phyloP scores from a whole-genome alignment of 352 stramenopile species.

The Phytophthora foliorum region DNA sequence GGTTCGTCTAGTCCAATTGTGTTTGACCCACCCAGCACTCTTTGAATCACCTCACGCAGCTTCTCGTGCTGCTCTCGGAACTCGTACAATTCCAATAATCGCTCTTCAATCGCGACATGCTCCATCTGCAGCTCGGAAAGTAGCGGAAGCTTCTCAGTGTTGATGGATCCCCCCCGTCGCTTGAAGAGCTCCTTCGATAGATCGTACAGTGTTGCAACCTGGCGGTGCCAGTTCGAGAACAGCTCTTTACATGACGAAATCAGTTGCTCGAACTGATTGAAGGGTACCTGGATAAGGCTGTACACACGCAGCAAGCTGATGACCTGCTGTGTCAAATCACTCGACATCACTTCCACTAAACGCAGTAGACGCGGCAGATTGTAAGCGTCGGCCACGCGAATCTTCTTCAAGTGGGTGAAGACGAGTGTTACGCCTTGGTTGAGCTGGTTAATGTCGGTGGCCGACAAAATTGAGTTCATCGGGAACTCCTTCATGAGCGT shows the following conservation, averaged over 20 bases:
- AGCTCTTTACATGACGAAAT: slow-evolving; percentile 85
- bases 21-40: slow-evolving; percentile 75
- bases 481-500: slow-evolving; percentile 94
- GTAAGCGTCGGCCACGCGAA: slow-evolving; percentile 91
- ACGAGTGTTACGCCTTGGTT: slow-evolving; percentile 83
- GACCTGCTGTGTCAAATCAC: slow-evolving; percentile 85
- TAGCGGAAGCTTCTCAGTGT: slow-evolving; percentile 81
- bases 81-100: slow-evolving; percentile 88
- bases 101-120: slow-evolving; percentile 87
- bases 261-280: slow-evolving; percentile 86
- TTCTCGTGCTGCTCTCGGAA: slow-evolving; percentile 95
- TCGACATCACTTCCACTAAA: slow-evolving; percentile 90
- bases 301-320: slow-evolving; percentile 85
- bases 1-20: slow-evolving; percentile 42
- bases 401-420: slow-evolving; percentile 93
- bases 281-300: slow-evolving; percentile 87
- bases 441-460: slow-evolving; percentile 88
- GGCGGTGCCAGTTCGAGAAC: slow-evolving; percentile 88
- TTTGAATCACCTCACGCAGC: slow-evolving; percentile 88
- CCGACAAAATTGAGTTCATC: slow-evolving; percentile 93
- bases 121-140: slow-evolving; percentile 90
- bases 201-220: slow-evolving; percentile 88
- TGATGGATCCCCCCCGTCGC: slow-evolving; percentile 81
- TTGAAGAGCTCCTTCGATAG: slow-evolving; percentile 89
- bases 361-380: slow-evolving; percentile 82